phyloP scores from a whole-genome alignment of 2,329 filamentous ascomycete genomes.

The Proliferodiscus dingleyae region DNA sequence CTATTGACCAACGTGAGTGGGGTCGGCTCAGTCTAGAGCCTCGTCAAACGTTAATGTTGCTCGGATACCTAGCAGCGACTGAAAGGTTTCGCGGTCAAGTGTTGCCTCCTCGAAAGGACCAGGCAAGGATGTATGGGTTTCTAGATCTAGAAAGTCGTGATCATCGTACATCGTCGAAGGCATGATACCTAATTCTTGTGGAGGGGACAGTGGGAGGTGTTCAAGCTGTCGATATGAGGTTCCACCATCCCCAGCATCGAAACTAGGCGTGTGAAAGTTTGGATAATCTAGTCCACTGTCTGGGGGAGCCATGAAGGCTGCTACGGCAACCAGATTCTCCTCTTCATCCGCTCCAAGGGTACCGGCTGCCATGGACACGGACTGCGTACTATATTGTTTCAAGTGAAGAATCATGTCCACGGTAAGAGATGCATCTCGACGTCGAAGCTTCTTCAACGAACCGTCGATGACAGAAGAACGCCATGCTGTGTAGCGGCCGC shows the following conservation, averaged over 20 bases:
- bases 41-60: not conserved
- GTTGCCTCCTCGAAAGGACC: not conserved
- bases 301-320: too few relatives aligned
- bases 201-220: not conserved
- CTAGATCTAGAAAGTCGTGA: not conserved
- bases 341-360: too few relatives aligned
- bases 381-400: not conserved
- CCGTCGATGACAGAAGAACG: not conserved
- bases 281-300: too few relatives aligned
- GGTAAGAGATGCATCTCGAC: not conserved
- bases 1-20: not conserved
- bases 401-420: not conserved
- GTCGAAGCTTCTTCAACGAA: constrained; percentile 1
- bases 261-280: not conserved
- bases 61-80: not conserved
- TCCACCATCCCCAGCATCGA: not conserved
- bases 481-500: not conserved
- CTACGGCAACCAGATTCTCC: too few relatives aligned
- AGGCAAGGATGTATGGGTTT: not conserved
- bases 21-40: not conserved
- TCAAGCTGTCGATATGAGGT: not conserved
- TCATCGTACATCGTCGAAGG: not conserved
- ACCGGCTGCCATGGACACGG: too few relatives aligned
- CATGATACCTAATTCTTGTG: not conserved
- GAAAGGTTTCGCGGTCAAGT: not conserved